These are phyloP conservation scores for Chrysanthemum seticuspe DNA, from an alignment of 129 eudicot genomes.

Conservation along the genomic window DNA sequence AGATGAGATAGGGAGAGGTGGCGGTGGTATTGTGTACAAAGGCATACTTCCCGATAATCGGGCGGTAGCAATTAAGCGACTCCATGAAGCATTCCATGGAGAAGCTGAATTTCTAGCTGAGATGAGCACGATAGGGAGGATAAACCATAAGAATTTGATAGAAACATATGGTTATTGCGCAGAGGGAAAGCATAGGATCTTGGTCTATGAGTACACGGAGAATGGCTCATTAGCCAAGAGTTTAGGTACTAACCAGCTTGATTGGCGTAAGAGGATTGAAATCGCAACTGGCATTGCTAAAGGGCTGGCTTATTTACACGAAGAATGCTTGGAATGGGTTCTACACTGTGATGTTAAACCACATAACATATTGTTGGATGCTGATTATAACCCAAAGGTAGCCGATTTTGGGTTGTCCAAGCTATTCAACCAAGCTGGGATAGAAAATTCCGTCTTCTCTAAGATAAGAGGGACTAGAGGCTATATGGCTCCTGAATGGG, in stretches of 20 bases:
- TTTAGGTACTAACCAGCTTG: background rate
- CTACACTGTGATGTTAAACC: slow-evolving; percentile 6
- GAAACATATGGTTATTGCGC: slow-evolving; percentile 8
- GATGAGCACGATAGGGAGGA: slow-evolving; percentile 2
- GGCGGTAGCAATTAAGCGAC: slow-evolving; percentile 4
- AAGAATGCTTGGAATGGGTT: slow-evolving; percentile 10
- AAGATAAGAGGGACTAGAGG: slow-evolving; percentile 4
- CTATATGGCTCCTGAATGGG: slow-evolving; percentile 2
- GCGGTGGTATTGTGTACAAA: slow-evolving; percentile 9
- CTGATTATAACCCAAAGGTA: background rate
- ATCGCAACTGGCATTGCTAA: background rate
- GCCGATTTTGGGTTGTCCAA: slow-evolving; percentile 8
- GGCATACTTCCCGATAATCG: background rate
- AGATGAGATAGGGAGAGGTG: slow-evolving; percentile 15
- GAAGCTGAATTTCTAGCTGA: slow-evolving; percentile 7
- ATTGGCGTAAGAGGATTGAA: background rate
- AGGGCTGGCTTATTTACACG: slow-evolving; percentile 7
- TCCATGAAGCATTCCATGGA: background rate
- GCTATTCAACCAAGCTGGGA: background rate
- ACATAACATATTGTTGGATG: background rate
- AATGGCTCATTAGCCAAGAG: background rate
- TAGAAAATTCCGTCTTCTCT: background rate
- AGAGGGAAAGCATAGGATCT: background rate
- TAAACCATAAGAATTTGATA: slow-evolving; percentile 5
- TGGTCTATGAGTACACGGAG: slow-evolving; percentile 12